Base-by-base conservation (phyloP, 352 stramenopile genomes). In the Pilasporangium apinafurcum region DNA sequence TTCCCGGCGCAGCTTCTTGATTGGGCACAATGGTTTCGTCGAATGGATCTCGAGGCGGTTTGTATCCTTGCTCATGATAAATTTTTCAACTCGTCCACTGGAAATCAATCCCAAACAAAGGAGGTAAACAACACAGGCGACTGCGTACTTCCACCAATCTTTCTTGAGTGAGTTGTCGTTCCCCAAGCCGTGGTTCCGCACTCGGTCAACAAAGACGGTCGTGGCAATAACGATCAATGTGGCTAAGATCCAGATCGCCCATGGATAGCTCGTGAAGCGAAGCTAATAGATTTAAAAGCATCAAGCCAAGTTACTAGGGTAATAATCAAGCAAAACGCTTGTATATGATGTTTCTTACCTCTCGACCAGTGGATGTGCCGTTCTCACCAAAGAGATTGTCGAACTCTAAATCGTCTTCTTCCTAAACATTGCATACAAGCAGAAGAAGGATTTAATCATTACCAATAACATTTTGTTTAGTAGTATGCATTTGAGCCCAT, bases 61-160 rank as follows among this genome's bases (percentile, higher is more conserved):
- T 3, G 51, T 18, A 8, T 83, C 66, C 33, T 75, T 71, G 54
- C 65, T 74, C 57, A 87, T 68, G 41, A 68, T 47, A 44, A 87
- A 79, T 4, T 53, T 77, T 48, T 87, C 74, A 2, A 87, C 65
- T 35, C 69, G 64, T 18, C 68, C 71, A 35, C 76, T 84, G 1
- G 53, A 54, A 27, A 81, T 56, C 8, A 87, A 49, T 16, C 45
- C 37, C 8, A 83, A 43, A 2, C 53, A 63, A 24, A 73, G 31
- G 10, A 71, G 13, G 56, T 80, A 83, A 31, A 87, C 65, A 28
- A 71, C 44, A 9, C 58, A 48, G 0, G 66, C 71, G 8, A 87
- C 71, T 10, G 82, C 29, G 64, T 87, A 83, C 44, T 87, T 85
- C 74, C 74, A 84, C 71, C 71, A 83, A 35, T 62, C 59, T 14